Evolutionary conservation across 768 basidiomycete genomes (phyloP), one percentile per base, ranked within the genome.

Genomic region (Lactarius tabidus): DNA sequence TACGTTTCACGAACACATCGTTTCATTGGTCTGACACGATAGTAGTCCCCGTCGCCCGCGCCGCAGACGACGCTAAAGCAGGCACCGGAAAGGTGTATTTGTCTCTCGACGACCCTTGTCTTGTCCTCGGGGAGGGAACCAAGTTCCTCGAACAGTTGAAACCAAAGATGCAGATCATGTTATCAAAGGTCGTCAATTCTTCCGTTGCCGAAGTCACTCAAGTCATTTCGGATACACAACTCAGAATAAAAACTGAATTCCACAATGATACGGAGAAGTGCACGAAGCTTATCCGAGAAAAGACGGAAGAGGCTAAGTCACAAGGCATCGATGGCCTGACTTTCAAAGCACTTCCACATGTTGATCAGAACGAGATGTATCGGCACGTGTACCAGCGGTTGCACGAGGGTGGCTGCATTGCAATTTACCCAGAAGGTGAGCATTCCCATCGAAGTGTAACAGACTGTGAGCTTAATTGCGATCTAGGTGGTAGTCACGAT

Each of bases 381-480:
- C 85, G 87, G 18, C 82, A 93, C 64, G 97, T 98, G 7, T 99
- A 97, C 74, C 82, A 93, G 72, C 84, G 85, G 63, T 77, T 98
- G 64, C 90, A 85, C 63, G 85, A 89, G 60, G 93, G 93, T 20
- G 93, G 94, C 20, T 87, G 88, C 69, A 95, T 99, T 67, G 95
- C 96, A 54, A 98, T 99, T 68, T 98, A 98, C 74, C 97, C 97
- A 41, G 97, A 98, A 88, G 96, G 95, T 93, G 69, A 63, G 75
- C 66, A 17, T 28, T 26, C 18, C 1, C 43, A 23, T 56, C 53
- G 60, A 41, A n/a, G 64, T 52, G 71, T 64, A 51, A 54, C 67
- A 39, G 60, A 38, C 26, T 20, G n/a, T 17, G 31, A 35, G 36
- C 57, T 62, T 17, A 66, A 33, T 58, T 33, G 31, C 28, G n/a